These are phyloP conservation scores for Buxus sempervirens DNA, from an alignment of 164 flowering plant genomes.

Conservation along the genomic window DNA sequence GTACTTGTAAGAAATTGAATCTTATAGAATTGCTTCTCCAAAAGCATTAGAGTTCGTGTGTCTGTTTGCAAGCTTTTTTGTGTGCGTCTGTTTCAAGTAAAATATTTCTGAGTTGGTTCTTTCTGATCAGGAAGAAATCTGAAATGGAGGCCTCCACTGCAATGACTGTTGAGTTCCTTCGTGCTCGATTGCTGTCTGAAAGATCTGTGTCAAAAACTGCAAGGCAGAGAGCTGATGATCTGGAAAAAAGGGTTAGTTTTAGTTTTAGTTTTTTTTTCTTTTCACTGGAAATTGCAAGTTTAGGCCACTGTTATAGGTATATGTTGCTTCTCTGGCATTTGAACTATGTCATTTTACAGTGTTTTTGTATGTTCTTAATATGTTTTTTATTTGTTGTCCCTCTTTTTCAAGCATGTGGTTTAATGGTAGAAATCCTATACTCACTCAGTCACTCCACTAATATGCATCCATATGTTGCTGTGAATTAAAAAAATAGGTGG, in stretches of 20 bases:
- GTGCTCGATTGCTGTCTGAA: conserved; percentile 80
- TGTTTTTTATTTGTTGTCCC: not conserved
- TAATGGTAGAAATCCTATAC: not conserved
- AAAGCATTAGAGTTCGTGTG: too few species aligned
- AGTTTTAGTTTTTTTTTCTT: conserved; percentile 1
- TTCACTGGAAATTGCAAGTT: not conserved
- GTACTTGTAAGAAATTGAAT: too few species aligned
- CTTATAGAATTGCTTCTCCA: too few species aligned
- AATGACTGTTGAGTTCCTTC: conserved; percentile 85
- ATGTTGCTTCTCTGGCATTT: not conserved
- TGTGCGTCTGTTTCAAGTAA: too few species aligned
- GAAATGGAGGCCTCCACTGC: conserved; percentile 52
- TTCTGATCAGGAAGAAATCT: conserved; percentile 25
- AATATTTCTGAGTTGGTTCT: not conserved
- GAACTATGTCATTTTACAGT: not conserved
- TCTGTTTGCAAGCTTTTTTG: too few species aligned
- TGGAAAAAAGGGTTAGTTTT: conserved; percentile 61
- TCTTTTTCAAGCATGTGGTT: not conserved
- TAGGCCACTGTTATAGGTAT: not conserved
- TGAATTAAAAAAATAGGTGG: conserved; percentile 43
- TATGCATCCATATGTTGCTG: not conserved
- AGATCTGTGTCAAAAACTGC: conserved; percentile 79
- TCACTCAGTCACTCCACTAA: not conserved
- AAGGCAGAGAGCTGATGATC: conserved; percentile 78
- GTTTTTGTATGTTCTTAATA: not conserved